Evolutionary conservation across 129 eudicot genomes (phyloP), one percentile per base, ranked within the genome.

Genomic region (Artemisia argyi): DNA sequence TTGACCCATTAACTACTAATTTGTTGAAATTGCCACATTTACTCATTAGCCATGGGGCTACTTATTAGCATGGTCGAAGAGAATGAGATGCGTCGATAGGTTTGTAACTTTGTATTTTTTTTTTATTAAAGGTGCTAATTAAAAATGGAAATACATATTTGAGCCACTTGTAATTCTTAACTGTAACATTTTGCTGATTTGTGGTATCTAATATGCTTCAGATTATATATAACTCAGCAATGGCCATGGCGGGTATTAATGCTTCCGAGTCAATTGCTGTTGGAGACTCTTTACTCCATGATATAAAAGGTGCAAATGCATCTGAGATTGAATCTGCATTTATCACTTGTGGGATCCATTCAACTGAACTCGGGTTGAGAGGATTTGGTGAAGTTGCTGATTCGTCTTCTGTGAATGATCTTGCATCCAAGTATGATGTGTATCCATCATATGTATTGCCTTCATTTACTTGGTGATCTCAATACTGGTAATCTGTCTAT

Each of bases 231-330:
- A 76, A 87, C 73, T 81, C 96, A 66, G 98, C 98, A 22, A 78
- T 85, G 90, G 81, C 59, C 39, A 86, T 87, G 88, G 92, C 78
- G 16, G 96, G 92, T 71, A 89, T 82, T 18, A 93, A 87, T 71
- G 92, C 96, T 35, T 71, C 83, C 11, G 92, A 89, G 69, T 87
- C 93, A 47, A 82, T 94, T 80, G 93, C 97, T 18, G 97, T 94
- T 22, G 99, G 99, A 6, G 99, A 94, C 68, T 90, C 96, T 50
- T 80, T 94, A 75, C 97, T 90, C 82, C 99, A 94, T 71, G 99
- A 94, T 65, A 94, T 94, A 65, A 90, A 90, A 72, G 99, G 99
- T 30, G 98, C 98, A 78, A 94, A 94, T 78, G 77, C 61, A 66
- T 96, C 96, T 61, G 91, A 96, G 51, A 88, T 90, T 19, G 74